Percentiles rank a stretch among this genome's conserved stretches.
phyloP scores from a whole-genome alignment of 1,284 basidiomycete genomes.

The Lentinus polychrous region DNA sequence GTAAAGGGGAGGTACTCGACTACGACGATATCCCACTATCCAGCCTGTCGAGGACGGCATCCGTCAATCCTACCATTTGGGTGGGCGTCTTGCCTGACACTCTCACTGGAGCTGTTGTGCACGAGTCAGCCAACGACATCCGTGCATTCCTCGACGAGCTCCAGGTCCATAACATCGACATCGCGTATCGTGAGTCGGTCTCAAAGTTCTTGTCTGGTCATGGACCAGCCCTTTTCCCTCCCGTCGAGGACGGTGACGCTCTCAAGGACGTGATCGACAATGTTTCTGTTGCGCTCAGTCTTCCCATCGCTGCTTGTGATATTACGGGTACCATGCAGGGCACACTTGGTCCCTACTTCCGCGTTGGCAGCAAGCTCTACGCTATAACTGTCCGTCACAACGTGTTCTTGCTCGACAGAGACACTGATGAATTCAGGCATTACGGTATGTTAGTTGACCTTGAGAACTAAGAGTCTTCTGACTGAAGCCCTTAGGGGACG shows the following conservation, averaged over 20 bases:
- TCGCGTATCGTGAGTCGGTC: constrained; percentile 24
- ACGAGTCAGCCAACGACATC: constrained; percentile 26
- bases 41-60: constrained; percentile 17
- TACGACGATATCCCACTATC: constrained; percentile 15
- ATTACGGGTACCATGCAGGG: constrained; percentile 19
- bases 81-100: constrained; percentile 31
- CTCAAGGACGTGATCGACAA: constrained; percentile 23
- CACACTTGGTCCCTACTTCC: constrained; percentile 21
- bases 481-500: constrained; percentile 27
- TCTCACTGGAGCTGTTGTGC: constrained; percentile 23
- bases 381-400: constrained; percentile 20
- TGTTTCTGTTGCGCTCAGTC: constrained; percentile 19
- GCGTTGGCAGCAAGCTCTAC: constrained; percentile 18
- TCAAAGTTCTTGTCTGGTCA: constrained; percentile 4
- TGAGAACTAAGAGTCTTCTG: constrained; percentile 24
- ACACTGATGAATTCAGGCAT: constrained; percentile 18
- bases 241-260: constrained; percentile 13
- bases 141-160: constrained; percentile 20
- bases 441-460: constrained; percentile 15
- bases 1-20: constrained; percentile 14
- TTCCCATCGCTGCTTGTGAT: constrained; percentile 21
- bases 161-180: constrained; percentile 19
- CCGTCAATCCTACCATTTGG: constrained; percentile 31
- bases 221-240: constrained; percentile 20
- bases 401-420: constrained; percentile 17